Percentiles rank a stretch among this genome's conserved stretches.
Conservation (phyloP, 352 stramenopile species). For the Globisporangium barbulae region DNA sequence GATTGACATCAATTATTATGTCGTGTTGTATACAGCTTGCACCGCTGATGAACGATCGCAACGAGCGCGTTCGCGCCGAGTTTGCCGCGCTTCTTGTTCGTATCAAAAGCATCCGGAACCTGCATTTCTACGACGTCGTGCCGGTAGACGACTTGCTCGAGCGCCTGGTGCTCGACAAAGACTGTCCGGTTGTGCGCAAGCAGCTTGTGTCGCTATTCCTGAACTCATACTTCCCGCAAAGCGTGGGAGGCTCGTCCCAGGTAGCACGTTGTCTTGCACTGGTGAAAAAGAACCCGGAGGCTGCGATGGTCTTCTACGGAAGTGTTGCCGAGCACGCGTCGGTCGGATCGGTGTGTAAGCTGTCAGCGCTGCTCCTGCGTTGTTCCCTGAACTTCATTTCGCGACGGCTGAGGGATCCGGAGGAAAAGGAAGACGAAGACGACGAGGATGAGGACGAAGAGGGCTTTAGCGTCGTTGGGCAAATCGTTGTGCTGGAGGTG, state of each 20-base stretch:
- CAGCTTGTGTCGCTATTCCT: slow-evolving; percentile 80
- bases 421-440: slow-evolving; percentile 33
- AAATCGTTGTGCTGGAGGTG: slow-evolving; percentile 74
- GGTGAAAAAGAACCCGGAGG: slow-evolving; percentile 79
- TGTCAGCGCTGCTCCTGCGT: slow-evolving; percentile 67
- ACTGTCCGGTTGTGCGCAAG: slow-evolving; percentile 54
- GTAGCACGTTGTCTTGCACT: slow-evolving; percentile 75
- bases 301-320: slow-evolving; percentile 81
- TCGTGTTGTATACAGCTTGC: slow-evolving; percentile 37
- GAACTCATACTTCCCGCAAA: slow-evolving; percentile 87
- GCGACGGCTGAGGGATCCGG: slow-evolving; percentile 41
- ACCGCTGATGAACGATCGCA: slow-evolving; percentile 79
- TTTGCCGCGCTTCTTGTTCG: slow-evolving; percentile 76
- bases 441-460: slow-evolving; percentile 66
- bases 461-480: slow-evolving; percentile 60
- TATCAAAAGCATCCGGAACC: slow-evolving; percentile 85
- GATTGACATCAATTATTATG: not conserved
- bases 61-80: slow-evolving; percentile 78
- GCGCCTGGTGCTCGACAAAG: slow-evolving; percentile 67
- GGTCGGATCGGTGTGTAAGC: slow-evolving; percentile 79
- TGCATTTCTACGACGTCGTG: slow-evolving; percentile 88
- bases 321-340: slow-evolving; percentile 73
- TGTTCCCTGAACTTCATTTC: slow-evolving; percentile 80
- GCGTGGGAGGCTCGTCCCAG: slow-evolving; percentile 73
- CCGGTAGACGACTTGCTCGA: slow-evolving; percentile 71